Evolutionary conservation across 371 early-diverging fungal species (phyloP).

Genomic region (Circinella umbellata): DNA sequence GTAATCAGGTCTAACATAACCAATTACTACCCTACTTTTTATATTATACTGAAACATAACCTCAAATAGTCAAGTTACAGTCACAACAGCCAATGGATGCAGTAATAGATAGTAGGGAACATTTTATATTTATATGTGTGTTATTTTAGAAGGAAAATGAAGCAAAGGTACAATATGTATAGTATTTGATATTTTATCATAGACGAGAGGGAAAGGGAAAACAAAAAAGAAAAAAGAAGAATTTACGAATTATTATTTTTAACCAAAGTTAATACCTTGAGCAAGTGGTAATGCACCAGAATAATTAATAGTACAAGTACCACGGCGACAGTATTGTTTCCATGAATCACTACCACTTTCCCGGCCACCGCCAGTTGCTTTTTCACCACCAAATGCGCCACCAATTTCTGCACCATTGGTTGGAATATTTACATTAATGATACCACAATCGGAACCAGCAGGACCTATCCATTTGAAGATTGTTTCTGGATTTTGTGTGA

Average conservation of each 20-base stretch:
- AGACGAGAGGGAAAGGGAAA: background rate
- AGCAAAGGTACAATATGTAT: too few relatives aligned
- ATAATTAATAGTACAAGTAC: conserved; percentile 90
- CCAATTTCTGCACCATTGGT: conserved; percentile 98
- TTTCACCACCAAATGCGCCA: conserved; percentile 97
- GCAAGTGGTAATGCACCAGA: conserved; percentile 91
- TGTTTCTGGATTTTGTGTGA: conserved; percentile 81
- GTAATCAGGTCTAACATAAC: too few relatives aligned
- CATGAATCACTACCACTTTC: conserved; percentile 94
- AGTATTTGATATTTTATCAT: too few relatives aligned
- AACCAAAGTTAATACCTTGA: conserved; percentile 98
- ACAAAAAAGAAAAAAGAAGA: background rate
- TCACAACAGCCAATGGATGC: too few relatives aligned
- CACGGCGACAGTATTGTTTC: conserved; percentile 89
- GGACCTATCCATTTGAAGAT: conserved; percentile 96
- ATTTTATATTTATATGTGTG: too few relatives aligned
- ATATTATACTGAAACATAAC: too few relatives aligned
- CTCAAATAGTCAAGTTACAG: too few relatives aligned
- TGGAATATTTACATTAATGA: conserved; percentile 97
- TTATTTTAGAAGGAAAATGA: too few relatives aligned
- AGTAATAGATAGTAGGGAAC: too few relatives aligned
- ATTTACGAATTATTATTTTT: conserved; percentile 19
- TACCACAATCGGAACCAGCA: conserved; percentile 95
- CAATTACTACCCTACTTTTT: too few relatives aligned
- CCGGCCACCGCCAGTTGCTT: conserved; percentile 97